phyloP scores from a whole-genome alignment of 2,329 filamentous ascomycete genomes.

The Triangularia verruculosa region DNA sequence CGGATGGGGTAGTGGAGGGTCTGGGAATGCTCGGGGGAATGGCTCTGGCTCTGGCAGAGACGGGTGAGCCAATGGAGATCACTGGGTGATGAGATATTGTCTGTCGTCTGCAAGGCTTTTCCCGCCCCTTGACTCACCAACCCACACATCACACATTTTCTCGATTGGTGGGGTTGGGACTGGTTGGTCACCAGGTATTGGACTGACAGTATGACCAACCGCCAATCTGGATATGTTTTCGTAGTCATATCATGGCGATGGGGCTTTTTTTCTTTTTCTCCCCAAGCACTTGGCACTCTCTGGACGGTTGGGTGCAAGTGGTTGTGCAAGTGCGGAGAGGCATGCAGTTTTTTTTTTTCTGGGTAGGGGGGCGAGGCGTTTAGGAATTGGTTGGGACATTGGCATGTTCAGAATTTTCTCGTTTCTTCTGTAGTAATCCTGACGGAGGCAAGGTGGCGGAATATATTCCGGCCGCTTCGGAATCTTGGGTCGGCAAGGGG shows the following conservation, averaged over 20 bases:
- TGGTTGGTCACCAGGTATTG: not conserved
- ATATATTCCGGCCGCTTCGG: not conserved
- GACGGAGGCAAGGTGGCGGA: not conserved
- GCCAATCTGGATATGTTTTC: not conserved
- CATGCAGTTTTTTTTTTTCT: not conserved
- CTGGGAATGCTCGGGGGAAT: not conserved
- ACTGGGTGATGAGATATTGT: constrained; percentile 14
- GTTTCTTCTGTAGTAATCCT: not conserved
- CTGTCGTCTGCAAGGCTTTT: too few relatives aligned
- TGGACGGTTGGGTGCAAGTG: not conserved
- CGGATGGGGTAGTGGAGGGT: not conserved
- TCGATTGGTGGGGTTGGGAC: not conserved
- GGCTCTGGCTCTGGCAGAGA: not conserved
- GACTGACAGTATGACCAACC: not conserved
- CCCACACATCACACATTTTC: not conserved
- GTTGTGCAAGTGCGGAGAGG: too few relatives aligned
- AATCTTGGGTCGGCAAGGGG: not conserved
- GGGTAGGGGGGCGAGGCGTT: not conserved
- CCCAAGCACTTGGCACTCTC: not conserved
- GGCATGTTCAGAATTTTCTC: not conserved
- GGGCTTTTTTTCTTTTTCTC: not conserved
- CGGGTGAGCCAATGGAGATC: constrained; percentile 22
- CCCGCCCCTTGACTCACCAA: not conserved
- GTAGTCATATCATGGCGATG: not conserved
- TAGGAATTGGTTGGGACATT: not conserved